Evolutionary conservation across 768 basidiomycete genomes (phyloP).

Genomic region (Hortiboletus flavorubellus): DNA sequence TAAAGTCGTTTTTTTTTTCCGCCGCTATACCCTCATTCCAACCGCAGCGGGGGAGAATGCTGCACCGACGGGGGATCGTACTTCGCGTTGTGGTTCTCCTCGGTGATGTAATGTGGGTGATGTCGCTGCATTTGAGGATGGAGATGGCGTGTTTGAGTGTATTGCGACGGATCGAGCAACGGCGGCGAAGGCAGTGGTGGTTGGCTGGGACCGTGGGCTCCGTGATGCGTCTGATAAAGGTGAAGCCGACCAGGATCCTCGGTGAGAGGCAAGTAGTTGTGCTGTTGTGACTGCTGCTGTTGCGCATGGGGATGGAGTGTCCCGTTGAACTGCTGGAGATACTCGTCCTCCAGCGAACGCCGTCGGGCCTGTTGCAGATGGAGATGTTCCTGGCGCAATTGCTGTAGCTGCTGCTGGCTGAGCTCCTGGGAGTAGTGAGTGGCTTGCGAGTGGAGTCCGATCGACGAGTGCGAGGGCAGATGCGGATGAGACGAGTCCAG

Average conservation of each 20-base stretch:
- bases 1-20: slow-evolving; percentile 9
- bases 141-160: slow-evolving; percentile 29
- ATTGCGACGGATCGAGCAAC: slow-evolving; percentile 32
- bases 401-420: slow-evolving; percentile 42
- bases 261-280: slow-evolving; percentile 22
- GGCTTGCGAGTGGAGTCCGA: slow-evolving; percentile 32
- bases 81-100: slow-evolving; percentile 38
- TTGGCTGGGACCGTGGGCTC: slow-evolving; percentile 32
- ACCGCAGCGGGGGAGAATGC: slow-evolving; percentile 44
- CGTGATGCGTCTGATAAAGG: slow-evolving; percentile 36
- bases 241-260: slow-evolving; percentile 32
- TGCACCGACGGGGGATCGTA: slow-evolving; percentile 43
- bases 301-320: slow-evolving; percentile 29
- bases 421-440: slow-evolving; percentile 48
- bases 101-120: slow-evolving; percentile 36
- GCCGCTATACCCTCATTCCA: slow-evolving; percentile 45
- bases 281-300: slow-evolving; percentile 28
- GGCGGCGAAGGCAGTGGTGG: slow-evolving; percentile 29
- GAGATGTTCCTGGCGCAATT: slow-evolving; percentile 36
- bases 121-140: slow-evolving; percentile 34
- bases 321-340: slow-evolving; percentile 38
- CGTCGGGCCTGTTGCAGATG: slow-evolving; percentile 34
- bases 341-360: slow-evolving; percentile 35
- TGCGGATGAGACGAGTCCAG: slow-evolving; percentile 45
- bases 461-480: slow-evolving; percentile 53